Evolutionary conservation across 2,329 filamentous ascomycete genomes (phyloP).

Genomic region (Rhinocladiella mackenziei): DNA sequence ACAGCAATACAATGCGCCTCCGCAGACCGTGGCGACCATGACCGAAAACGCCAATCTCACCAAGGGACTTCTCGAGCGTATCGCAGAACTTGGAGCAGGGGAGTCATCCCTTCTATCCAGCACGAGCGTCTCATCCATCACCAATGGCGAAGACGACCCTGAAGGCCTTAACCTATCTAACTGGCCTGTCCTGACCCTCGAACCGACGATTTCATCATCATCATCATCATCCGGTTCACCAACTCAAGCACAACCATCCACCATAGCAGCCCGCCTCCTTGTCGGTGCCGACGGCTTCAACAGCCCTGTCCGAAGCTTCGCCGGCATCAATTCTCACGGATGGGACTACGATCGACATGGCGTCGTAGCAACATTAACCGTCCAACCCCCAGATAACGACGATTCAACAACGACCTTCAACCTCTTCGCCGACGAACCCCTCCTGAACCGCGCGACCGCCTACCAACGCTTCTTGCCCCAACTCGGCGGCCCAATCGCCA

Average conservation of each 20-base stretch:
- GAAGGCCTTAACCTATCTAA: slow-evolving; percentile 71
- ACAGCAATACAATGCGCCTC: slow-evolving; percentile 32
- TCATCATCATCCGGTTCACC: slow-evolving; percentile 22
- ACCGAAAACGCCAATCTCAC: slow-evolving; percentile 90
- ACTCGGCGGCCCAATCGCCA: slow-evolving; percentile 71
- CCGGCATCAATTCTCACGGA: slow-evolving; percentile 76
- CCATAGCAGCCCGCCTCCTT: slow-evolving; percentile 74
- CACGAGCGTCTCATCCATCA: slow-evolving; percentile 74
- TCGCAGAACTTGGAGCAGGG: slow-evolving; percentile 59
- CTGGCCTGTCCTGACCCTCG: slow-evolving; percentile 80
- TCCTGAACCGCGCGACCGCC: slow-evolving; percentile 53
- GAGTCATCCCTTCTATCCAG: slow-evolving; percentile 67
- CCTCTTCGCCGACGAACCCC: slow-evolving; percentile 30
- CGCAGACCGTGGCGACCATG: slow-evolving; percentile 83
- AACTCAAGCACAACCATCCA: slow-evolving; percentile 37
- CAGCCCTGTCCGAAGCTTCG: slow-evolving; percentile 85
- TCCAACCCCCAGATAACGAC: slow-evolving; percentile 47
- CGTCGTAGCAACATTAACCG: slow-evolving; percentile 79
- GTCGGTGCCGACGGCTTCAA: slow-evolving; percentile 94
- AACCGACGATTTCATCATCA: slow-evolving; percentile 49
- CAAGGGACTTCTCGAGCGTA: slow-evolving; percentile 66
- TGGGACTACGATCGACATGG: slow-evolving; percentile 94
- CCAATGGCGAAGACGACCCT: slow-evolving; percentile 63
- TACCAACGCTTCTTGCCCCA: slow-evolving; percentile 95
- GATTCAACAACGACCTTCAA: slow-evolving; percentile 37